These are phyloP conservation scores for Sarocladiaceae sp. DNA, from an alignment of 2,329 filamentous ascomycete species.

Conservation along the genomic window DNA sequence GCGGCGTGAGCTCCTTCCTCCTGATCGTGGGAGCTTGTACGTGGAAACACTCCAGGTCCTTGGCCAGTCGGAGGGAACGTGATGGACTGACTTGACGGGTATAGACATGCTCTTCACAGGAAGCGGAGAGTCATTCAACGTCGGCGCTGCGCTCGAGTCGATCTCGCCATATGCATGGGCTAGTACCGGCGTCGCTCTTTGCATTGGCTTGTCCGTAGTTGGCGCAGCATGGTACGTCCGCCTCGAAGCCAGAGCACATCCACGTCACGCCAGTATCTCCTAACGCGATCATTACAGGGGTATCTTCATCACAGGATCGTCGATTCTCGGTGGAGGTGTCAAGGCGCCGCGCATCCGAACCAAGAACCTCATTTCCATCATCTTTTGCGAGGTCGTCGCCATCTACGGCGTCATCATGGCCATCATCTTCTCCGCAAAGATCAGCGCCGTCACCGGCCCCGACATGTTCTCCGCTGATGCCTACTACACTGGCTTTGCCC, in stretches of 20 bases:
- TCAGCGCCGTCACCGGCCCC: constrained; percentile 59
- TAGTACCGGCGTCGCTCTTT: constrained; percentile 80
- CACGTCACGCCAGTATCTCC: not conserved
- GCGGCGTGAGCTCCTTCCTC: constrained; percentile 62
- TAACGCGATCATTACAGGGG: constrained; percentile 55
- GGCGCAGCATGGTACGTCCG: constrained; percentile 84
- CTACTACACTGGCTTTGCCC: constrained; percentile 89
- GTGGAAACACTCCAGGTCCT: constrained; percentile 24
- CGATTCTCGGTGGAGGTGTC: constrained; percentile 94
- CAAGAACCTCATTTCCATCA: constrained; percentile 99
- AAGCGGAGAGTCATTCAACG: constrained; percentile 93
- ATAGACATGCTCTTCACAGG: constrained; percentile 98
- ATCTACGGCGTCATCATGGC: constrained; percentile 99
- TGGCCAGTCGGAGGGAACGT: not conserved
- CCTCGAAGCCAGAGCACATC: not conserved
- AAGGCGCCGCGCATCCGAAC: constrained; percentile 95
- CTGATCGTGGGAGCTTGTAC: constrained; percentile 73
- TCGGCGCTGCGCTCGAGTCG: constrained; percentile 89
- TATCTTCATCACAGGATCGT: constrained; percentile 97
- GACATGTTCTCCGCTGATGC: constrained; percentile 67
- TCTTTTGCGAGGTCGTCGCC: constrained; percentile 99
- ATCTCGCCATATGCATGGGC: constrained; percentile 95
- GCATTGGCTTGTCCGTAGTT: constrained; percentile 92
- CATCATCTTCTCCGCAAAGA: constrained; percentile 92
- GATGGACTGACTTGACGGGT: constrained; percentile 6